Evolutionary conservation across 768 basidiomycete genomes (phyloP), one percentile per base, ranked within the genome.

Genomic region (Clitopilus passeckerianus): DNA sequence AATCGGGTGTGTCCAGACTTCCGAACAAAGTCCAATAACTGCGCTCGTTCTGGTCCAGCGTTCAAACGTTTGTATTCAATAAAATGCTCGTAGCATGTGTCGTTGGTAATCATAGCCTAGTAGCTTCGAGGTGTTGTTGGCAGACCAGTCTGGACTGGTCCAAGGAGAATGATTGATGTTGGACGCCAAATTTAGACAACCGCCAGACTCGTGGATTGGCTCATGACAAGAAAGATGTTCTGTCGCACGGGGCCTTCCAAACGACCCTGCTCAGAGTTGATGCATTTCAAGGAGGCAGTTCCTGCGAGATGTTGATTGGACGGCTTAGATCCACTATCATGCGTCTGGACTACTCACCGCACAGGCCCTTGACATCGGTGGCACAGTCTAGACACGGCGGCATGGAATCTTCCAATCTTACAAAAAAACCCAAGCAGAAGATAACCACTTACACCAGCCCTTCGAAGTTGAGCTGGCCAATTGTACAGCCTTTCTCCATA

Each of bases 51-150:
- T 14, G 22, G 33, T 46, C 34, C 8, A 57, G 53, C 54, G 59
- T 57, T 15, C 34, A 61, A 43, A 53, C 46, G 53, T 54, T 63
- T 57, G 58, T 58, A 23, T 59, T 43, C 52, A 58, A 56, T 35
- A 61, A 20, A 44, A 56, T 30, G 35, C 58, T 60, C 5, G 10
- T 46, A 18, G 37, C 46, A 20, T 12, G 37, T 41, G 37, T 15
- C 6, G n/a, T 12, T 50, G 46, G 20, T 20, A 50, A 20, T 5
- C n/a, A 18, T 14, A 41, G 37, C n/a, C 37, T 12, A 41, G 37
- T 41, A n/a, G 12, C 37, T 41, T 41, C 37, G 37, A 41, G 37
- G 37, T 41, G 37, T n/a, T 41, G 27, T n/a, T 41, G 37, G 10
- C 12, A 41, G 37, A 41, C 37, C 37, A 41, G 37, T 41, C 37